Percentiles rank a stretch among this genome's conserved stretches.
Evolutionary conservation across 2,329 filamentous ascomycete species (phyloP).

Genomic region (Periconia sp.): DNA sequence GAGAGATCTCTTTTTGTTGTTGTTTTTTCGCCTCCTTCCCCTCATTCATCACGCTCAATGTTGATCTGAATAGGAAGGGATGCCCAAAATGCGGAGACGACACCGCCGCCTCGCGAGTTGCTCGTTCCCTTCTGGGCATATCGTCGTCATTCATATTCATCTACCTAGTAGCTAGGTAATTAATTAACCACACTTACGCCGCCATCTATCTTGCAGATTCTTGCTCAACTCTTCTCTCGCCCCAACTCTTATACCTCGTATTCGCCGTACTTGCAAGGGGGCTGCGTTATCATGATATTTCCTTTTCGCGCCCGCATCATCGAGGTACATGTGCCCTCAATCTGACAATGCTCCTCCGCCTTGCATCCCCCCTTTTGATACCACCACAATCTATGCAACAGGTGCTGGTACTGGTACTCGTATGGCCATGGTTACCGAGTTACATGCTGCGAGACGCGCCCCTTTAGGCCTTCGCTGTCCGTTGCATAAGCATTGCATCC

Average conservation of each 20-base stretch:
- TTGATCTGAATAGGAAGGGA: constrained; percentile 29
- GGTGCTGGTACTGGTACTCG: not conserved
- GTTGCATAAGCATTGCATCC: not conserved
- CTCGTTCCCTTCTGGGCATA: too few species aligned
- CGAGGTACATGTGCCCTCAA: too few species aligned
- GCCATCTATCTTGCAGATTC: too few species aligned
- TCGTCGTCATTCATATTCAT: too few species aligned
- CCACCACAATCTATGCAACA: not conserved
- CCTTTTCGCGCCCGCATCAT: not conserved
- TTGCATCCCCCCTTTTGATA: not conserved
- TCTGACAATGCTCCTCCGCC: not conserved
- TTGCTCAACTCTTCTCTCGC: not conserved
- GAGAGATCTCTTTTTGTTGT: too few species aligned
- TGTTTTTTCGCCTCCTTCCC: too few species aligned
- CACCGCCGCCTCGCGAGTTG: too few species aligned
- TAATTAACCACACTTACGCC: too few species aligned
- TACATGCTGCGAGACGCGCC: not conserved
- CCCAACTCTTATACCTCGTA: not conserved
- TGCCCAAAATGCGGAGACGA: constrained; percentile 41
- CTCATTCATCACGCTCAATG: too few species aligned
- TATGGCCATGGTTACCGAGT: not conserved
- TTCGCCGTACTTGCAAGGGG: not conserved
- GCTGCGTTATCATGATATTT: not conserved
- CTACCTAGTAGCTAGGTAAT: too few species aligned
- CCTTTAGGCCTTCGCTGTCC: not conserved